phyloP scores from a whole-genome alignment of 169 alveolate genomes.

The Blepharisma undulans region DNA sequence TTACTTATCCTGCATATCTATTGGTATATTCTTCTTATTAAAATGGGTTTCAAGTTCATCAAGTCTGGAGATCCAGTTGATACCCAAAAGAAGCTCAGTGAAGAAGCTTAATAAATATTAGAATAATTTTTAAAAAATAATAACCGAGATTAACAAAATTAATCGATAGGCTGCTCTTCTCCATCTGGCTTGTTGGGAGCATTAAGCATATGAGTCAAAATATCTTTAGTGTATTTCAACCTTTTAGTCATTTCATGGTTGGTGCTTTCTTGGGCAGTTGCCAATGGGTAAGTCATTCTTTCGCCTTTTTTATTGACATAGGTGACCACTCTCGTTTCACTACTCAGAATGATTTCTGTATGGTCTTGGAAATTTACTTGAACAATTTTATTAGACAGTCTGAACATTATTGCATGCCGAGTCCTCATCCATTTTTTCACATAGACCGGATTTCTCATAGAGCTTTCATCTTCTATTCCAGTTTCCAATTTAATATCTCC shows the following conservation, averaged over 20 bases:
- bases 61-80: background rate
- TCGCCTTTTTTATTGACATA: conserved; percentile 84
- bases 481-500: conserved; percentile 59
- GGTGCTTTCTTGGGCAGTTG: conserved; percentile 81
- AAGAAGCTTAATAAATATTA: background rate
- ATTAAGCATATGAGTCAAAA: conserved; percentile 75
- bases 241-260: conserved; percentile 88
- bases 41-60: conserved; percentile 27
- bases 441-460: conserved; percentile 33
- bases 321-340: conserved; percentile 80
- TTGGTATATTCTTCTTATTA: conserved; percentile 14
- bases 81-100: background rate
- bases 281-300: conserved; percentile 73
- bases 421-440: conserved; percentile 90
- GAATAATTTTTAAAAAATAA: background rate
- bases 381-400: conserved; percentile 86
- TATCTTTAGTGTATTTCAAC: conserved; percentile 79
- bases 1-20: conserved; percentile 34
- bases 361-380: conserved; percentile 86
- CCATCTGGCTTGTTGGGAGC: background rate
- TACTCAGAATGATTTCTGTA: conserved; percentile 83
- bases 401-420: conserved; percentile 86
- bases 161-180: background rate
- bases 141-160: background rate
- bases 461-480: background rate